Evolutionary conservation across 805 yeast species (phyloP).

Genomic region (Lipomyces japonicus): DNA sequence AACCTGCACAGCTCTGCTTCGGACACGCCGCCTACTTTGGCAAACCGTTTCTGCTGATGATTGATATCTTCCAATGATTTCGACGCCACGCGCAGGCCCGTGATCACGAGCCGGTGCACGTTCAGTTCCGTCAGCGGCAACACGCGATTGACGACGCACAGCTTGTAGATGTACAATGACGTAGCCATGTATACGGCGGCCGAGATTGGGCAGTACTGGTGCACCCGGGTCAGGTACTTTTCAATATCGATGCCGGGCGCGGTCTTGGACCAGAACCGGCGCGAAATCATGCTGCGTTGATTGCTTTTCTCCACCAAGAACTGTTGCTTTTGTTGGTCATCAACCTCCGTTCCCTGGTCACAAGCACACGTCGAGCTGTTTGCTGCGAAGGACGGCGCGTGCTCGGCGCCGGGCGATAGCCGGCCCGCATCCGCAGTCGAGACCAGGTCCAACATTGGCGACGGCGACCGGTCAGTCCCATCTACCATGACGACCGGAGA

Average conservation of each 20-base stretch:
- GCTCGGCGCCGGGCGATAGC: conserved; percentile 12
- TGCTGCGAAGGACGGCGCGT: not conserved
- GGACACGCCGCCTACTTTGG: conserved; percentile 48
- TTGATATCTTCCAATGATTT: conserved; percentile 48
- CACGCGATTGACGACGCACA: conserved; percentile 34
- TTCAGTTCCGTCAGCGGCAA: conserved; percentile 39
- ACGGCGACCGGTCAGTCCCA: conserved; percentile 3
- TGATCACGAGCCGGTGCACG: conserved; percentile 45
- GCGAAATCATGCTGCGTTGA: conserved; percentile 29
- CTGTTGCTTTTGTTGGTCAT: conserved; percentile 1
- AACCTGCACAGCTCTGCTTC: conserved; percentile 45
- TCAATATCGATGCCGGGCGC: conserved; percentile 35
- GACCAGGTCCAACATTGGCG: too few species aligned
- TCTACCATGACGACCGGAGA: too few species aligned
- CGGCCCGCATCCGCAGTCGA: conserved; percentile 2
- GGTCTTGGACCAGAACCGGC: conserved; percentile 36
- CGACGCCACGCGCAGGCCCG: conserved; percentile 45
- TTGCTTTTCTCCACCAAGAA: conserved; percentile 8
- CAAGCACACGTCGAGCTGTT: not conserved
- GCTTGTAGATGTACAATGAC: conserved; percentile 36
- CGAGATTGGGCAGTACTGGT: conserved; percentile 41
- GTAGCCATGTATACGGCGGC: conserved; percentile 41
- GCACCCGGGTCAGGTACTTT: conserved; percentile 38
- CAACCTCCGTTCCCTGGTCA: not conserved
- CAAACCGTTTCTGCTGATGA: conserved; percentile 46